Evolutionary conservation across 768 basidiomycete species (phyloP), one percentile per base, ranked within the genome.

Genomic region (Xerocomellus amylosporus): DNA sequence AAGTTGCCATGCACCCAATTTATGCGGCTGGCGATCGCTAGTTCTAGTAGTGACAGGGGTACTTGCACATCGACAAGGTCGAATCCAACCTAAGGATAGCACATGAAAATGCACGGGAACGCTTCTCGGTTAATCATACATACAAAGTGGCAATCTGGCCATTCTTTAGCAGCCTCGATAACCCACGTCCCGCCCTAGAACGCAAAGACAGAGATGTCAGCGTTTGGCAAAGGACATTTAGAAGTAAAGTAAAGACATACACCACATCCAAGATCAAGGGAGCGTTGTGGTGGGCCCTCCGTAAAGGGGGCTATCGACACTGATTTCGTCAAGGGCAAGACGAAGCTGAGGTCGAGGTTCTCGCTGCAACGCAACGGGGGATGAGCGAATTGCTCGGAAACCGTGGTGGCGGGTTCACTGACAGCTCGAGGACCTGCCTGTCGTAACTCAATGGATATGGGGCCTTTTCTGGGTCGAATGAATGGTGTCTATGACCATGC

Each of bases 391-490:
- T 13, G 26, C 33, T 38, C 30, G 33, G 40, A 26, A 31, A 30
- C 28, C 0, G 49, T 22, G 33, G 22, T 3, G 17, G 44, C 6
- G n/a, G 20, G 24, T 17, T 1, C 12, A 75, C 84, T 65, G 68
- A 90, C 88, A 87, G 71, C 62, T 89, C 87, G 39, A 90, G 71
- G 50, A 88, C 74, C 40, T 83, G 72, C 47, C 76, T 77, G 65
- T 88, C 84, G 66, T 89, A 90, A 24, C 82, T 85, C 36, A 87
- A 65, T 1, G 89, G 89, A 73, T 91, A 91, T 2, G 88, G 89
- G 2, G 86, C 89, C 73, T 90, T 89, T 66, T 88, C 86, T 37
- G 77, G 78, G 57, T 85, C 84, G 63, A 84, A 85, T 17, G 80
- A 76, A 65, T 90, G 89, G 55, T 86, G 84, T 50, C 76, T 76